These are phyloP conservation scores for Phytophthora europaea DNA, from an alignment of 352 stramenopile species.

Conservation along the genomic window DNA sequence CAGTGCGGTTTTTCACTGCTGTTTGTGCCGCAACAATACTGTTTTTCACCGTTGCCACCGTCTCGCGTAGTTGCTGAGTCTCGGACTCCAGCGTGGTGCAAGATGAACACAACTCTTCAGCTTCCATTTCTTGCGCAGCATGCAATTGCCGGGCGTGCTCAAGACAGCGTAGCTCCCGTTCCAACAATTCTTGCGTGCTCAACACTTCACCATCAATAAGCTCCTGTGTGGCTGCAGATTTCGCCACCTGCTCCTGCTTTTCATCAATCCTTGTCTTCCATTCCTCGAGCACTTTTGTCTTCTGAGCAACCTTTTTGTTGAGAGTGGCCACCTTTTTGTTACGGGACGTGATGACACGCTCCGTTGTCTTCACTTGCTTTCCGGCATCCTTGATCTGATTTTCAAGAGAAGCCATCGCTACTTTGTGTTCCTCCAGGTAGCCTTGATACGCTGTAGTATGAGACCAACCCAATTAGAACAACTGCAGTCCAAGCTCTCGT, in stretches of 20 bases:
- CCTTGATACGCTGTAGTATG: not conserved
- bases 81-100: conserved; percentile 33
- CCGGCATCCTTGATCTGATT: conserved; percentile 30
- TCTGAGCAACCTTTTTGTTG: conserved; percentile 37
- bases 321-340: conserved; percentile 34
- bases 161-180: conserved; percentile 17
- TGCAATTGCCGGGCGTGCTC: conserved; percentile 18
- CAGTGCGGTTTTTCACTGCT: conserved; percentile 42
- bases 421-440: conserved; percentile 19
- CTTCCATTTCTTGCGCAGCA: conserved; percentile 23
- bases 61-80: conserved; percentile 16
- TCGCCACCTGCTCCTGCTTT: conserved; percentile 28
- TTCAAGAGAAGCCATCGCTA: conserved; percentile 31
- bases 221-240: conserved; percentile 27
- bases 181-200: conserved; percentile 19
- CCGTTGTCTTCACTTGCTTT: conserved; percentile 31
- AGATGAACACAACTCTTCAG: conserved; percentile 33
- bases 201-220: conserved; percentile 34
- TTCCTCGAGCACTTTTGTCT: conserved; percentile 30
- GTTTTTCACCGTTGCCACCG: conserved; percentile 11
- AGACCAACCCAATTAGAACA: not conserved
- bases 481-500: not conserved
- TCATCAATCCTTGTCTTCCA: conserved; percentile 26
- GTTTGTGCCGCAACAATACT: conserved; percentile 30
- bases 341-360: conserved; percentile 30